These are phyloP conservation scores for Penicillium ucsense DNA, from an alignment of 495 filamentous ascomycete species.

Conservation along the genomic window DNA sequence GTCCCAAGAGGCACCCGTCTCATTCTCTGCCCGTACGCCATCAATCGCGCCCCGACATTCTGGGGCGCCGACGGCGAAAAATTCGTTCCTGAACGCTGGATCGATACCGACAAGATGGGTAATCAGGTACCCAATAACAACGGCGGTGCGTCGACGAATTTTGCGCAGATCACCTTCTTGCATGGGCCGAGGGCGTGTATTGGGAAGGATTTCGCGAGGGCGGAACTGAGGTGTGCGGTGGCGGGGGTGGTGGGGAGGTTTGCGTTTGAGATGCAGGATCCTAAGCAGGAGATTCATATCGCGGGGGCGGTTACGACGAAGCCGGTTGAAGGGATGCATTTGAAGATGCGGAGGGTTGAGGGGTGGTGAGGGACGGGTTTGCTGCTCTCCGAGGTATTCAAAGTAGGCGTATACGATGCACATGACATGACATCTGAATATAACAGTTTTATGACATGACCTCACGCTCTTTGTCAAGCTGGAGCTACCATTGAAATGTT, in stretches of 20 bases:
- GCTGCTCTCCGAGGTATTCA: too few species aligned
- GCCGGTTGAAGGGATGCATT: constrained; percentile 54
- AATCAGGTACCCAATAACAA: constrained; percentile 20
- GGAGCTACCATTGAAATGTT: too few species aligned
- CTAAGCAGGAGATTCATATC: constrained; percentile 48
- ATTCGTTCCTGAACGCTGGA: constrained; percentile 41
- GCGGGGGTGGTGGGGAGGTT: constrained; percentile 29
- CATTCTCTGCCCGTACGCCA: constrained; percentile 35
- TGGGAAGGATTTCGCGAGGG: constrained; percentile 40
- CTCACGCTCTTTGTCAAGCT: too few species aligned
- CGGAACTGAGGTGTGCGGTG: constrained; percentile 28
- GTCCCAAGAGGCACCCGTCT: constrained; percentile 36
- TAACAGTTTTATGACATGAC: too few species aligned
- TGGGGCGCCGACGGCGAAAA: constrained; percentile 33
- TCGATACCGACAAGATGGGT: constrained; percentile 29
- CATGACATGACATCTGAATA: too few species aligned
- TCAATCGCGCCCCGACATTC: constrained; percentile 29
- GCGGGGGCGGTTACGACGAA: constrained; percentile 55
- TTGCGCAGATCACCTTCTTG: constrained; percentile 39
- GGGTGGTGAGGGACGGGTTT: constrained; percentile 42
- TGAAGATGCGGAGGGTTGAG: constrained; percentile 48
- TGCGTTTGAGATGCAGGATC: constrained; percentile 47
- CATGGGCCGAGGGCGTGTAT: constrained; percentile 41
- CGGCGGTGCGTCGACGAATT: constrained; percentile 36
- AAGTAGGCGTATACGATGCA: too few species aligned